Base-by-base conservation (phyloP, 371 early-diverging fungal species). In the Cokeromyces recurvatus region DNA sequence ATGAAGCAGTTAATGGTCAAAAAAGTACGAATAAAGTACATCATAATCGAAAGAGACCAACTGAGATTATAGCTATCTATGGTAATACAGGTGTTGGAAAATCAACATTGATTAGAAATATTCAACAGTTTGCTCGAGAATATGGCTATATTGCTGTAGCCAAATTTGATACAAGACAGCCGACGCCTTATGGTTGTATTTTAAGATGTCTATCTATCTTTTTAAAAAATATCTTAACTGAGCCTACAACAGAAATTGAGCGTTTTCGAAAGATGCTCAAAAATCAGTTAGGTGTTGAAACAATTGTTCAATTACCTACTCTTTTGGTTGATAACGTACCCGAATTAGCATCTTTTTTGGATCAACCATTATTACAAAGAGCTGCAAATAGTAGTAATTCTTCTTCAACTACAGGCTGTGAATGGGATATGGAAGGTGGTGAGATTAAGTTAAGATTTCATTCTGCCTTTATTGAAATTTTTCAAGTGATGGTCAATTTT, bases 1-100 rank as follows among this genome's bases (percentile, higher is more conserved):
- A 27, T 22, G 32, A 41, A 12, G 24, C 23, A 1, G 16, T 34
- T 5, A 34, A 15, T 3, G 24, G 29, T 8, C 23, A 34, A 16
- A 34, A 36, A 17, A 38, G 38, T 3, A 37, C 48, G 19, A 48
- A 32, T 22, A 44, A 40, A 23, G n/a, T 46, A 3, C 24, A 42
- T 19, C 34, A 31, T 27, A 49, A 51, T 20, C 32, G 48, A 35
- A 69, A 59, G 45, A 37, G 64, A 27, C 59, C 55, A 0, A 69
- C 68, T 3, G 74, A 74, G 42, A 62, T 71, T 22, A 59, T 74
- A 11, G 62, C 66, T 7, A 66, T 74, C n/a, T 53, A 66, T 34
- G 74, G 74, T 11, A 59, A 56, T 14, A 50, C 64, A 2, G 74
- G 74, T 24, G 71, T 68, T 51, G 74, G 74, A 8, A 74, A 74